phyloP scores from a whole-genome alignment of 805 yeast genomes.

The Ogataea ramenticola region DNA sequence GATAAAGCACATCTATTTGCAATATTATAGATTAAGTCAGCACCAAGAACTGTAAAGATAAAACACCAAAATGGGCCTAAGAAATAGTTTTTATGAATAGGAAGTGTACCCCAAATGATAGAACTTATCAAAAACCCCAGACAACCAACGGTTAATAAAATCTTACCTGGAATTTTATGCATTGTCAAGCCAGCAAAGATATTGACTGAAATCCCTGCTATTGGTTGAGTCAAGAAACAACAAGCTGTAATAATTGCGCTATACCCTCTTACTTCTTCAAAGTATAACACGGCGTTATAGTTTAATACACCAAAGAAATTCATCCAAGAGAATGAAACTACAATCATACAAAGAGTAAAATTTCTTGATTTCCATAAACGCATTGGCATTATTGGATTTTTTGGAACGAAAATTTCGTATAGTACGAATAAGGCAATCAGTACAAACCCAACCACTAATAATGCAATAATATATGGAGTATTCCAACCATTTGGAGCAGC shows the following conservation, averaged over 20 bases:
- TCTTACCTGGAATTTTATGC: conserved; percentile 35
- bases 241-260: conserved; percentile 36
- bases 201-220: conserved; percentile 35
- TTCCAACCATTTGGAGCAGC: conserved; percentile 35
- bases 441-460: conserved; percentile 31
- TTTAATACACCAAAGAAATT: conserved; percentile 32
- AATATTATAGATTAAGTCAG: conserved; percentile 40
- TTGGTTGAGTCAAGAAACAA: conserved; percentile 35
- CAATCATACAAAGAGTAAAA: conserved; percentile 32
- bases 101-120: conserved; percentile 35
- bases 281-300: conserved; percentile 35
- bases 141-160: conserved; percentile 29
- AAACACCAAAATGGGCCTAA: conserved; percentile 39
- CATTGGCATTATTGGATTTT: conserved; percentile 43
- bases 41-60: conserved; percentile 34
- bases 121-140: conserved; percentile 28
- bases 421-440: conserved; percentile 27
- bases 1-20: conserved; percentile 35
- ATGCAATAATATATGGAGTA: conserved; percentile 38
- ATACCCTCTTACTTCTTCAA: conserved; percentile 31
- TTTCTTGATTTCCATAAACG: conserved; percentile 30
- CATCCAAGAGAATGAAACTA: conserved; percentile 34
- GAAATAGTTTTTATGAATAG: conserved; percentile 30
- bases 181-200: conserved; percentile 38
- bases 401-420: conserved; percentile 32